Evolutionary conservation across 1,139 yeast species (phyloP), one percentile per base, ranked within the genome.

Genomic region (Blastobotrys illinoisensis): DNA sequence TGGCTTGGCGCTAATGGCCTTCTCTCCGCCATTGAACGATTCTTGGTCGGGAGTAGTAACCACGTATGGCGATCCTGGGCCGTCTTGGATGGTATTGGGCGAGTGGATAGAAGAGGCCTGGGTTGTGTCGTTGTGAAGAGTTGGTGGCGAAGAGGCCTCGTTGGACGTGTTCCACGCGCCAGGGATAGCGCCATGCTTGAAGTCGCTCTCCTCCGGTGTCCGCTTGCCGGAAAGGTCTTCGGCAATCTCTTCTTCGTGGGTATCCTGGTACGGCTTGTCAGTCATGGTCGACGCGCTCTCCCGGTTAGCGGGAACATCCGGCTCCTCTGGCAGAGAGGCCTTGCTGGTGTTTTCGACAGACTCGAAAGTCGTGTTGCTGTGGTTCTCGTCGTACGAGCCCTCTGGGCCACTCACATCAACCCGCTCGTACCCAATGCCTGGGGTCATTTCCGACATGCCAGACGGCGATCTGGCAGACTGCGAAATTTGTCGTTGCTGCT

Each of bases 401-500:
- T 36, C 47, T 5, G 48, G 53, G 19, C 53, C 60, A 19, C 56
- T 53, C 9, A 59, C 63, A 21, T 59, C 57, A 5, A 59, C 61
- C 20, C 62, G 50, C 46, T 60, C 63, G 40, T 60, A 60, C 3
- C 62, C 62, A 36, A 52, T 55, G 1, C 62, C 62, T 4, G 63
- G 62, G 16, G 62, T 57, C 32, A 59, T 49, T 20, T 58, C 62
- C 16, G 60, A 57, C 26, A 52, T 51, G 11, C 55, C 56, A 4
- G 63, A 60, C 20, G 55, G 58, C 11, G 60, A 49, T 26, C 59
- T 43, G 46, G 28, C 52, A 3, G 47, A 16, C 32, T 20, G 28
- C 2, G 26, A 23, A 21, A n/a, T 19, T 16, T 20, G 46, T 1
- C 40, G 20, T 14, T 45, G 24, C 43, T 44, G 48, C 20, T 44